Evolutionary conservation across 2,329 filamentous ascomycete genomes (phyloP), one percentile per base, ranked within the genome.

Genomic region (Fusarium xyrophilum): DNA sequence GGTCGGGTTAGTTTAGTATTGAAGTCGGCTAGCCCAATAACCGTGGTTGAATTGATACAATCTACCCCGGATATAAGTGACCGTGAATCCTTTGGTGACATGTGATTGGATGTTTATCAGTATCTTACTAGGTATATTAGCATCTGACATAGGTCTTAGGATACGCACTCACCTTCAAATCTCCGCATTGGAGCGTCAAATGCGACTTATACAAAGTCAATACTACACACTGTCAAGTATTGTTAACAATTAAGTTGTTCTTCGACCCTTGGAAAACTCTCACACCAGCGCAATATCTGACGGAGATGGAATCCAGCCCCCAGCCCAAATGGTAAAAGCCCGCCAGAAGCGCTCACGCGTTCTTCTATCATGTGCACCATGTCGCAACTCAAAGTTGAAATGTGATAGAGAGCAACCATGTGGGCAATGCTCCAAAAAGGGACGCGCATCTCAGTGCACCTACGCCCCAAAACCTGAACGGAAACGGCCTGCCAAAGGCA

Each of bases 381-480:
- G 85, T 67, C 84, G 85, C 51, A 62, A 70, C 56, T 86, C 84
- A 39, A 87, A 87, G 77, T 81, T 86, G 30, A 87, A 86, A 68
- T 88, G 85, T 74, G 84, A 88, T 72, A 83, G 86, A 51, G 75
- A 76, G 9, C 73, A 80, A 43, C 85, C 85, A 50, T 88, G 85
- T 74, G 74, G 78, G 14, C 84, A 86, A 74, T 88, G 85, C 70
- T 69, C 80, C 38, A 85, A 84, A 67, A 86, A 84, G 69, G 82
- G 79, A 35, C 80, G 81, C 39, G 73, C 76, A 3, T 81, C 82
- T 4, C 73, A 76, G 19, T 88, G 85, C 72, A 72, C 75, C 9
- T 87, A 87, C 72, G 83, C 84, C 27, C 81, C 83, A 19, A 80
- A 79, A 65, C 80, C 81, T 5, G 77, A 81, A 70, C 75, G 75